phyloP scores from a whole-genome alignment of 345 rosid genomes.

The Toxicodendron radicans region DNA sequence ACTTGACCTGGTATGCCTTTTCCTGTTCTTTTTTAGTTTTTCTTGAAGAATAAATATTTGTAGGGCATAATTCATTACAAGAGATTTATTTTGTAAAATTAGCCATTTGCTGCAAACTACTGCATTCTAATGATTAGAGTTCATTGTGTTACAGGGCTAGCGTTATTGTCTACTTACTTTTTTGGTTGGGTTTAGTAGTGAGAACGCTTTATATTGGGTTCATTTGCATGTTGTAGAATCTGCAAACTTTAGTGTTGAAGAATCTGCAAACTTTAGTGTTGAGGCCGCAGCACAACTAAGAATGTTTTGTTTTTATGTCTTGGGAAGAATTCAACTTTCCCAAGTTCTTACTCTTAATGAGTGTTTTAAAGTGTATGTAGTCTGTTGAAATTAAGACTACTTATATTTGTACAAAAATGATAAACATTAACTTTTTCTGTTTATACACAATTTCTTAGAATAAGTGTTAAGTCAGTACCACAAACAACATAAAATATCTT shows the following conservation, averaged over 20 bases:
- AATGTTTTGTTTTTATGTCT: too few species aligned
- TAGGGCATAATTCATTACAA: not conserved
- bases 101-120: not conserved
- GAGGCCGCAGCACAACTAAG: too few species aligned
- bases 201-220: not conserved
- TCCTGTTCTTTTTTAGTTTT: not conserved
- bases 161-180: not conserved
- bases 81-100: too few species aligned
- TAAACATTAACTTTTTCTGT: too few species aligned
- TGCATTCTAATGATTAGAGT: not conserved
- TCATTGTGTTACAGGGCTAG: not conserved
- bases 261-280: not conserved
- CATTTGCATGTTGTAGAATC: not conserved
- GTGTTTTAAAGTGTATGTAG: too few species aligned
- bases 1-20: constrained; percentile 74
- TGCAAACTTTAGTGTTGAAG: not conserved
- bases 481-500: too few species aligned
- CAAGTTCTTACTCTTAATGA: too few species aligned
- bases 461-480: too few species aligned
- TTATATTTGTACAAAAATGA: too few species aligned
- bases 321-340: not conserved
- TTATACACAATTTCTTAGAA: too few species aligned
- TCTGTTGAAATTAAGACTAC: too few species aligned
- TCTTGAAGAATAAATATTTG: not conserved
- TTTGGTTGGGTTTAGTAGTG: not conserved